Percentiles rank a stretch among this genome's conserved stretches.
Evolutionary conservation across 306 rosid species (phyloP).

Genomic region (Luffa aegyptiaca): DNA sequence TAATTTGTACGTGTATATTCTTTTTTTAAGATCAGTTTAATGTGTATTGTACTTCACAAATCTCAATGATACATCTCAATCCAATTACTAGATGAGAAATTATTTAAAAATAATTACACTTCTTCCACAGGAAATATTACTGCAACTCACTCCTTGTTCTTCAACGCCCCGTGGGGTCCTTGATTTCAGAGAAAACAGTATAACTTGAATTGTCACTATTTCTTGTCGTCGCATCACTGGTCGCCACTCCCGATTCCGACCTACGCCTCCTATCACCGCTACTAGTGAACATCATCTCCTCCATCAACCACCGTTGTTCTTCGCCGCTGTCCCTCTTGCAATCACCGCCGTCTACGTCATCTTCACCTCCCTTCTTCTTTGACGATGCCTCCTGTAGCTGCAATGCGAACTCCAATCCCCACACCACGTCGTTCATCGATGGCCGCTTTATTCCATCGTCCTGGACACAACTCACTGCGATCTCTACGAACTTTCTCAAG

Average conservation of each 20-base stretch:
- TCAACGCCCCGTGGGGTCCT: not conserved
- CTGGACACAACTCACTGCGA: conserved; percentile 22
- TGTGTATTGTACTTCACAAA: too few species aligned
- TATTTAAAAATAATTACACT: too few species aligned
- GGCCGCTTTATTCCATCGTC: conserved; percentile 34
- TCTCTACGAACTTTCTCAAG: not conserved
- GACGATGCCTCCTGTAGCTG: conserved; percentile 6
- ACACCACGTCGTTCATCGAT: conserved; percentile 30
- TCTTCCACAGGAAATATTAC: too few species aligned
- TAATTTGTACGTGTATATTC: too few species aligned
- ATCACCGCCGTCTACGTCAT: not conserved
- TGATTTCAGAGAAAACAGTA: not conserved
- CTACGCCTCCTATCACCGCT: not conserved
- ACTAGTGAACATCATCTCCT: not conserved
- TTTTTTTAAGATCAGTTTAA: too few species aligned
- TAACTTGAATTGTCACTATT: not conserved
- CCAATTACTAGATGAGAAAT: too few species aligned
- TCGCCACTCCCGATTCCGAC: not conserved
- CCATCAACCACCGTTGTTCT: not conserved
- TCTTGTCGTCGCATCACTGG: not conserved
- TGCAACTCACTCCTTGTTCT: too few species aligned
- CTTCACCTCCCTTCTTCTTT: not conserved
- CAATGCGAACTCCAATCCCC: not conserved
- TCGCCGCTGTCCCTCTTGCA: not conserved
- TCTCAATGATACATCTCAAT: too few species aligned